A percentile compares a stretch with the other conserved stretches of the same genome.
Conservation (phyloP, 2,329 filamentous ascomycete species). For the Aureobasidium subglaciale region DNA sequence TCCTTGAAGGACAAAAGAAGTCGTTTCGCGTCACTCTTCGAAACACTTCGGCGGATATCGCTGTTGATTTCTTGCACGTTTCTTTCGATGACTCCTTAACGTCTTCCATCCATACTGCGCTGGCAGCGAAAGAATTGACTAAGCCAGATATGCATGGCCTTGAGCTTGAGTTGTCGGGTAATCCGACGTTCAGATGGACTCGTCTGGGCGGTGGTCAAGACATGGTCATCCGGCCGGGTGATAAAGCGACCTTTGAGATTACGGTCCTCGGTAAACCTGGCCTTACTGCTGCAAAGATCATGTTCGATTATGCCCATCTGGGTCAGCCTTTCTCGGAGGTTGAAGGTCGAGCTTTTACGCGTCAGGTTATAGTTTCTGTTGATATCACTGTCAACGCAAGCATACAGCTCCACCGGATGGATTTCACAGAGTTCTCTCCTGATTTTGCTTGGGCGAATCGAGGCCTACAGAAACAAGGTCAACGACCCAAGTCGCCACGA, state of each 20-base stretch:
- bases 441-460: constrained; percentile 57
- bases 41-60: constrained; percentile 63
- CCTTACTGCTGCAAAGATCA: constrained; percentile 34
- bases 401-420: constrained; percentile 72
- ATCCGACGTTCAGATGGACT: constrained; percentile 46
- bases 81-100: constrained; percentile 88
- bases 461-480: background rate
- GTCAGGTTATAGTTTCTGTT: constrained; percentile 72
- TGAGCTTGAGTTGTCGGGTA: constrained; percentile 69
- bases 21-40: constrained; percentile 71
- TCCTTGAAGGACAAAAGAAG: constrained; percentile 81
- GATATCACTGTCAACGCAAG: constrained; percentile 89
- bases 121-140: constrained; percentile 69
- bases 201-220: constrained; percentile 44
- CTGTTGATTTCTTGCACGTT: constrained; percentile 78
- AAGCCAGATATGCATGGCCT: constrained; percentile 78
- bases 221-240: constrained; percentile 46
- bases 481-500: background rate
- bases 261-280: constrained; percentile 80
- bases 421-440: constrained; percentile 66
- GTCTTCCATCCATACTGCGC: constrained; percentile 63
- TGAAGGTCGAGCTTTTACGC: constrained; percentile 69
- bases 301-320: constrained; percentile 51
- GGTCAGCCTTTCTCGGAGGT: constrained; percentile 62
- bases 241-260: constrained; percentile 20